These are phyloP conservation scores for Cordyceps tenuipes DNA, from an alignment of 2,329 filamentous ascomycete species.

Conservation along the genomic window DNA sequence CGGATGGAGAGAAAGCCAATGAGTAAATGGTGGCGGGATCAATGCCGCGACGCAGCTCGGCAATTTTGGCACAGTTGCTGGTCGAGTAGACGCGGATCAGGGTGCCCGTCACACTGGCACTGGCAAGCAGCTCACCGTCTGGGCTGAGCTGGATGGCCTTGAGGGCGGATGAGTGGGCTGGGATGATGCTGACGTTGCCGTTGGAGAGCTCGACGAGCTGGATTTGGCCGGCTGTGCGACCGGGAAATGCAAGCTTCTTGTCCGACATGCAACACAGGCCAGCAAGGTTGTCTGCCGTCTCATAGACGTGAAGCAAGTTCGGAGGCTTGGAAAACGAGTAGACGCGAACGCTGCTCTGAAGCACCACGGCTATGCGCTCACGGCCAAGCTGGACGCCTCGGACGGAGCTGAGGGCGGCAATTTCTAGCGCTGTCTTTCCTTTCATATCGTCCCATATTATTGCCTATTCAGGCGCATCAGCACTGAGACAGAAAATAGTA, in stretches of 20 bases:
- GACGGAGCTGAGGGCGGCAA: conserved; percentile 74
- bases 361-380: conserved; percentile 68
- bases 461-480: conserved; percentile 39
- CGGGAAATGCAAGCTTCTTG: conserved; percentile 72
- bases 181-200: conserved; percentile 84
- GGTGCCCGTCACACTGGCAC: conserved; percentile 85
- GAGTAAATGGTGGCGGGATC: conserved; percentile 84
- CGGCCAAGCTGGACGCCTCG: conserved; percentile 70
- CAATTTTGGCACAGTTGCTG: conserved; percentile 67
- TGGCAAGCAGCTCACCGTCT: conserved; percentile 76
- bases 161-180: conserved; percentile 74
- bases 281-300: conserved; percentile 76
- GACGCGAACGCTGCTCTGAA: conserved; percentile 73
- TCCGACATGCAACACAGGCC: conserved; percentile 73
- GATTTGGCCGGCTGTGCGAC: conserved; percentile 79
- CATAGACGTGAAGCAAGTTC: conserved; percentile 63
- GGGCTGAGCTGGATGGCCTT: conserved; percentile 71
- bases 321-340: conserved; percentile 71
- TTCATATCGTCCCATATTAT: conserved; percentile 89
- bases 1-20: conserved; percentile 76
- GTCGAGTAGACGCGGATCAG: conserved; percentile 81
- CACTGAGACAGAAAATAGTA: not conserved
- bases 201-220: conserved; percentile 74
- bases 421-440: conserved; percentile 61
- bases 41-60: conserved; percentile 79